Evolutionary conservation across 495 filamentous ascomycete genomes (phyloP), one percentile per base, ranked within the genome.

Genomic region (Annulohypoxylon maeteangense): DNA sequence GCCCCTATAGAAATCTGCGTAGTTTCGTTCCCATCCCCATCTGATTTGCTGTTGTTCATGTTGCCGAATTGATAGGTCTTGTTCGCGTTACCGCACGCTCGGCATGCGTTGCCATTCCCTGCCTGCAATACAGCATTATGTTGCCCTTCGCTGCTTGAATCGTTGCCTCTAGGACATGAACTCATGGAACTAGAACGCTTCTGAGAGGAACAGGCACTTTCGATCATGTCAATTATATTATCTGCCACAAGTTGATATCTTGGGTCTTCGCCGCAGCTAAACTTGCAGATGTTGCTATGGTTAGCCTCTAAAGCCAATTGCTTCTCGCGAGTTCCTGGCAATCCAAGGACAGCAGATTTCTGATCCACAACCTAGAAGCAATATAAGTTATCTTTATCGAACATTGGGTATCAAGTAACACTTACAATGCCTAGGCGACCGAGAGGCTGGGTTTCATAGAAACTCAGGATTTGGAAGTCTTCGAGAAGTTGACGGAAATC

Each of bases 251-350:
- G 72, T 32, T 67, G 58, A 23, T 78, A 80, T n/a, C 67, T 64
- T 14, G 73, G 65, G 38, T 75, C 75, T 0, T 74, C 63, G 12
- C 67, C 71, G 36, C 67, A 67, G 1, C 29, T 11, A 45, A 72
- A 79, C 23, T 75, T 74, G 62, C 77, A 79, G 8, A 79, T 75
- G 31, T 65, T 63, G 12, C 68, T 68, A 62, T 79, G 77, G 36
- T 79, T 56, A 29, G 69, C 70, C 16, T 71, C 68, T 8, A 74
- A 7, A 5, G 74, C 57, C 27, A 79, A 67, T n/a, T 64, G 60
- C 20, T 55, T 71, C 61, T 79, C 77, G 12, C 71, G 74, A 1
- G 34, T 38, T 12, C 34, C 34, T 11, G 77, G 67, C 8, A 79
- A 53, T 6, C 69, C 71, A 16, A 79, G 69, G 11, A 69, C 59